phyloP scores from a whole-genome alignment of 2,329 filamentous ascomycete genomes.

The Corniculantispora saksenae region DNA sequence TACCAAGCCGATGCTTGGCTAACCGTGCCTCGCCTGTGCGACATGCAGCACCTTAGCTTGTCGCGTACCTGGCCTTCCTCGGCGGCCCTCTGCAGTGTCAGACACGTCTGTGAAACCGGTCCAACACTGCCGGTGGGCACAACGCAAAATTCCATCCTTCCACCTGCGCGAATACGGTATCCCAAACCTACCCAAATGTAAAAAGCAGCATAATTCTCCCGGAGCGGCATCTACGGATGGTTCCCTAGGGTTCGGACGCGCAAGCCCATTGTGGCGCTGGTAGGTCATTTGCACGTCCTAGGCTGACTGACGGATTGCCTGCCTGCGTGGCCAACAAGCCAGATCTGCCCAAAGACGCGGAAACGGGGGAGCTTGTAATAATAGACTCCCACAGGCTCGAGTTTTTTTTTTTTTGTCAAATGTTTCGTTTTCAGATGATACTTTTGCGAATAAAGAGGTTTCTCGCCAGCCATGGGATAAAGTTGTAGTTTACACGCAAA shows the following conservation, averaged over 20 bases:
- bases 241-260: neutral
- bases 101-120: slow-evolving; percentile 3
- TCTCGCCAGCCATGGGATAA: neutral
- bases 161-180: neutral
- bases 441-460: neutral
- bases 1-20: neutral
- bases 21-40: neutral
- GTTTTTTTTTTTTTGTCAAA: too few relatives aligned
- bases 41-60: neutral
- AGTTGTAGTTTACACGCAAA: neutral
- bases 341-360: neutral
- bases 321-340: neutral
- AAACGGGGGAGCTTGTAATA: neutral
- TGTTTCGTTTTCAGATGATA: neutral
- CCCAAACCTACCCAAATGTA: neutral
- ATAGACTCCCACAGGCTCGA: neutral
- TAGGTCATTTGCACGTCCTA: neutral
- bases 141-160: neutral
- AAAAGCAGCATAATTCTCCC: neutral
- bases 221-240: neutral
- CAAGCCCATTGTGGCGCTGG: neutral
- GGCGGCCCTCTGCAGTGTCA: neutral
- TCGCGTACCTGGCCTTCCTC: neutral
- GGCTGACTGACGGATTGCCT: neutral
- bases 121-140: neutral